phyloP scores from a whole-genome alignment of 164 flowering plant species.

The Santalum album region DNA sequence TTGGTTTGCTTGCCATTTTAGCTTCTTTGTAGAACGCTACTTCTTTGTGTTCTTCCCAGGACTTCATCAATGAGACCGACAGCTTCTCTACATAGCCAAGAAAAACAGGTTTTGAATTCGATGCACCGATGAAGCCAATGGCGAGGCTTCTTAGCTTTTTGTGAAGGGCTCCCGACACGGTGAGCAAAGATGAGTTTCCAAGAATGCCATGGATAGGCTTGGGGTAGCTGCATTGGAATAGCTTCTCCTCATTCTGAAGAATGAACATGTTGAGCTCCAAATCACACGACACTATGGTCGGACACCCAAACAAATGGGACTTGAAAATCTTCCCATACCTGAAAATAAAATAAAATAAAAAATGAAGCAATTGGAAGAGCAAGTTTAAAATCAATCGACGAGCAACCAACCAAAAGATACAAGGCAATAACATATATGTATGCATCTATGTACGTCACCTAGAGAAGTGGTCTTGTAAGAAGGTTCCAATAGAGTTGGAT shows the following conservation, averaged over 20 bases:
- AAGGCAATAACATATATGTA: background rate
- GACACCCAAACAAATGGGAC: conserved; percentile 60
- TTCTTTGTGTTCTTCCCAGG: conserved; percentile 35
- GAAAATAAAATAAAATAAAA: background rate
- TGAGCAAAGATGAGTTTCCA: conserved; percentile 48
- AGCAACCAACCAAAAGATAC: background rate
- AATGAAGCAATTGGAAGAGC: background rate
- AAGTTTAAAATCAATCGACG: background rate
- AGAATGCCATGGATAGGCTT: conserved; percentile 64
- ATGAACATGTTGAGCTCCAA: conserved; percentile 57
- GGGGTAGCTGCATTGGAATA: conserved; percentile 60
- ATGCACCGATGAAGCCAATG: conserved; percentile 27
- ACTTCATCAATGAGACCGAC: conserved; percentile 29
- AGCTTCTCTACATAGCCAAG: conserved; percentile 35
- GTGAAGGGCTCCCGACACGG: conserved; percentile 55
- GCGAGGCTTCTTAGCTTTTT: conserved; percentile 40
- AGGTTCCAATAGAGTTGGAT: conserved; percentile 48
- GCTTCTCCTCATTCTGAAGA: conserved; percentile 73
- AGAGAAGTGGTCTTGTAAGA: conserved; percentile 51
- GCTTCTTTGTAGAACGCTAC: conserved; percentile 44
- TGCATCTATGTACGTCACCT: conserved; percentile 26
- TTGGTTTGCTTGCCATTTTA: conserved; percentile 27
- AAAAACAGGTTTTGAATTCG: conserved; percentile 33
- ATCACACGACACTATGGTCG: conserved; percentile 76
- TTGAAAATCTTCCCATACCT: conserved; percentile 77